Base-by-base conservation (phyloP, 345 rosid genomes). In the Syzygium aromaticum region DNA sequence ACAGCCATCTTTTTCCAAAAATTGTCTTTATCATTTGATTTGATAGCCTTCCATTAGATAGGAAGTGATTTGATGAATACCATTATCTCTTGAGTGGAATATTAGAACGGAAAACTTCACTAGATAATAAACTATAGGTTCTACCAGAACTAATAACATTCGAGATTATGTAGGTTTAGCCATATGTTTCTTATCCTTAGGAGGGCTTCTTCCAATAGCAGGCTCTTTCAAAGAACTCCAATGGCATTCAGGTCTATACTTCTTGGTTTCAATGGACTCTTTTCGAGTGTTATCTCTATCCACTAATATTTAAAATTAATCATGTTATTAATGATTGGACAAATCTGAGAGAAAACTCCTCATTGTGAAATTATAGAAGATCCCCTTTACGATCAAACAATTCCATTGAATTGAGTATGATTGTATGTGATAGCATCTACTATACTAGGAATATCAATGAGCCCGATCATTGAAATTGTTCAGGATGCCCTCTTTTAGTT, bases 361-460 rank as follows among this genome's bases (percentile, higher is more conserved):
- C 54, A 13, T 33, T 49, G 53, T 16, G 85, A 83, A 25, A n/a
- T 49, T 49, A 49, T 49, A 83, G 53, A 83, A 83, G 85, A 83
- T 25, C 54, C 3, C 54, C 61, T 83, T 49, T 49, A 83, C 49
- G 85, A 83, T 49, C 85, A 82, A 82, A 82, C 22, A 86, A 86
- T 86, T 78, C 28, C 73, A 23, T 77, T 6, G 30, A 78, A 77
- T 86, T 86, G 63, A 86, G 52, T 86, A 77, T 77, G 40, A 53
- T 86, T 30, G 85, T 78, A 78, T 56, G 85, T 8, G 33, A 78
- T 86, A 52, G 40, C 73, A 86, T 86, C 67, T 38, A 86, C 64
- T 86, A 22, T 30, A 40, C 51, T 27, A 78, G 33, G 30, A 86
- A 86, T 78, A 51, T 86, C 84, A 86, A 86, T 80, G 85, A 86